Evolutionary conservation across 176 grass and related monocot species (phyloP).

Genomic region (Aegilops umbellulata): DNA sequence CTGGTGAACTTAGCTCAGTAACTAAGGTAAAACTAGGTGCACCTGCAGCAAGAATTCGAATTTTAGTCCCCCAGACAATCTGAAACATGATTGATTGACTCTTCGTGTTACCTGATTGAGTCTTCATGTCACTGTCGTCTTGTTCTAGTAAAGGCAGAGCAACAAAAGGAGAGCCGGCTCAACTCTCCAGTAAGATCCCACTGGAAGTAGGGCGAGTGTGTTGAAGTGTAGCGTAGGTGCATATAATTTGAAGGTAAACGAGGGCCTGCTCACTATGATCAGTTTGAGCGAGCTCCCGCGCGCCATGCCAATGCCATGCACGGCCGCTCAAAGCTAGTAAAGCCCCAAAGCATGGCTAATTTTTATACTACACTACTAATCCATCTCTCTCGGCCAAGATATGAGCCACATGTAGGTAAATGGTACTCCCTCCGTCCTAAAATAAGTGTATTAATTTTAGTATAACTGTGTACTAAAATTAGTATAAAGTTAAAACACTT

Average conservation of each 20-base stretch:
- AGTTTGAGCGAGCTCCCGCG: slow-evolving; percentile 5
- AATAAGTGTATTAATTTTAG: too few species aligned
- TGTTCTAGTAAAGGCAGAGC: not conserved
- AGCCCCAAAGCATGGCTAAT: slow-evolving; percentile 7
- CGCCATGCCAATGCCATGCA: not conserved
- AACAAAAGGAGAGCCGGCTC: not conserved
- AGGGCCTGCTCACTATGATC: too few species aligned
- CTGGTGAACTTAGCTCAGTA: too few species aligned
- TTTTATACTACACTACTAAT: too few species aligned
- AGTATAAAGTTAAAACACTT: too few species aligned
- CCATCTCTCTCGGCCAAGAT: too few species aligned
- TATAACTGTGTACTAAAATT: too few species aligned
- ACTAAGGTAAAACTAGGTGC: too few species aligned
- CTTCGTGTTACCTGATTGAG: too few species aligned
- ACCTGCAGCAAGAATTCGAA: not conserved
- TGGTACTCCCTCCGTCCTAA: too few species aligned
- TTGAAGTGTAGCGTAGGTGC: not conserved
- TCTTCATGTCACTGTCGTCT: not conserved
- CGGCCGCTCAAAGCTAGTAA: not conserved
- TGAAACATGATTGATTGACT: too few species aligned
- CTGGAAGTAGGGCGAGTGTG: not conserved
- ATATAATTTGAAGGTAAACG: not conserved
- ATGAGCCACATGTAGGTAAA: too few species aligned
- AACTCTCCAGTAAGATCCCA: not conserved
- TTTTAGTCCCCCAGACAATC: not conserved